Evolutionary conservation across 2,329 filamentous ascomycete species (phyloP).

Genomic region (Chrysosphaeria jannelii): DNA sequence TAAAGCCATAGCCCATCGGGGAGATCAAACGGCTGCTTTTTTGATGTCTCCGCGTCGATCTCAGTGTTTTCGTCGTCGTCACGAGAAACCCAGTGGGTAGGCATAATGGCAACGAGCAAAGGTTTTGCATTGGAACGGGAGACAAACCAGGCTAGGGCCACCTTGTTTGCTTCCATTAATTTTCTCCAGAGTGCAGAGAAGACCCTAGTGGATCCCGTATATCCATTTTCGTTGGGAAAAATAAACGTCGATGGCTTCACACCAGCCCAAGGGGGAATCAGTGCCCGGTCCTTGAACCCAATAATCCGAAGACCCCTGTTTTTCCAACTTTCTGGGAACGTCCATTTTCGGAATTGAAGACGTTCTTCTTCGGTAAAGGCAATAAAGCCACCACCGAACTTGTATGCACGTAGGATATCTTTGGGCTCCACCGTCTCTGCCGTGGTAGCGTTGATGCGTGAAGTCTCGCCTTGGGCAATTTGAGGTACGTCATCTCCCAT

Average conservation of each 20-base stretch:
- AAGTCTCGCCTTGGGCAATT: conserved; percentile 45
- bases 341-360: conserved; percentile 32
- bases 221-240: conserved; percentile 75
- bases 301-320: conserved; percentile 62
- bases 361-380: conserved; percentile 67
- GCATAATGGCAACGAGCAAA: conserved; percentile 50
- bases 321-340: conserved; percentile 23
- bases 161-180: conserved; percentile 45
- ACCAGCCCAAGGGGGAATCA: conserved; percentile 58
- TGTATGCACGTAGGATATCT: conserved; percentile 78
- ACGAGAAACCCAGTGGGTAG: conserved; percentile 21
- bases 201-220: conserved; percentile 68
- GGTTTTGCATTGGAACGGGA: conserved; percentile 55
- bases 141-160: conserved; percentile 75
- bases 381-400: conserved; percentile 76
- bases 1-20: conserved; percentile 74
- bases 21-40: conserved; percentile 36
- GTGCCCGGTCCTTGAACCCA: conserved; percentile 61
- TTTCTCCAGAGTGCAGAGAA: conserved; percentile 82
- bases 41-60: conserved; percentile 9
- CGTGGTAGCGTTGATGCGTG: conserved; percentile 48
- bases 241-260: conserved; percentile 72
- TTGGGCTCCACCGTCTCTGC: conserved; percentile 45
- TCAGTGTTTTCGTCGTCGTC: not conserved
- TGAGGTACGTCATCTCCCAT: conserved; percentile 61